These are phyloP conservation scores for Nicotiana obtusifolia DNA, from an alignment of 257 asterid species.

Conservation along the genomic window DNA sequence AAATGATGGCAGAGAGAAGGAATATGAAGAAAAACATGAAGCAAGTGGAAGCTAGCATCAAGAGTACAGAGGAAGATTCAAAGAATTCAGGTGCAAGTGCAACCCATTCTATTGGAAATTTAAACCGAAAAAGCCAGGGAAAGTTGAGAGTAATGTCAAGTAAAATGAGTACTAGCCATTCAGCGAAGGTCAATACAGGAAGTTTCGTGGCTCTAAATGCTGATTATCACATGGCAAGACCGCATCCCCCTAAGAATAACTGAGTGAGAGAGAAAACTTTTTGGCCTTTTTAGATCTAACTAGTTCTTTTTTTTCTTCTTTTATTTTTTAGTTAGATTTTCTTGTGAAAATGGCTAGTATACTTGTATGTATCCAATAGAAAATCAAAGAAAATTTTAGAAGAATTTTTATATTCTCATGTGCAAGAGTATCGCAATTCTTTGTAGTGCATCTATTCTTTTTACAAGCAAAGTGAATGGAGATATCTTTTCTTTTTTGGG, in stretches of 20 bases:
- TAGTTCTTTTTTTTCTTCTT: background rate
- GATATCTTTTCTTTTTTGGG: background rate
- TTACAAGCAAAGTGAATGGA: background rate
- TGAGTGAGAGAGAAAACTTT: conserved; percentile 10
- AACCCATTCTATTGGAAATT: conserved; percentile 16
- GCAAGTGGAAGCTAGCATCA: background rate
- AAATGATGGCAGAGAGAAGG: conserved; percentile 17
- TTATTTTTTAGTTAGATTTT: background rate
- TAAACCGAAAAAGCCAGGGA: conserved; percentile 1
- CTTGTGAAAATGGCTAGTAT: conserved; percentile 9
- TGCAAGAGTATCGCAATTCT: conserved; percentile 4
- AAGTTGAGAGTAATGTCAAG: conserved; percentile 16
- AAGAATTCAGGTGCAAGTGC: conserved; percentile 12
- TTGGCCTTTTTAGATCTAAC: background rate
- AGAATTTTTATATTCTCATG: conserved; percentile 4
- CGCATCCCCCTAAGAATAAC: conserved; percentile 70
- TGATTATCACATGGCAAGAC: conserved; percentile 53
- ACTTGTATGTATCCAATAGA: conserved; percentile 33
- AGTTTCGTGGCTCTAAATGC: conserved; percentile 42
- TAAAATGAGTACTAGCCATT: conserved; percentile 11
- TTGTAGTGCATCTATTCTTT: conserved; percentile 7
- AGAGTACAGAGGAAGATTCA: background rate
- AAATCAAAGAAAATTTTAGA: background rate
- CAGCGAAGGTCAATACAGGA: conserved; percentile 21
- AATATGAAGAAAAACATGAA: background rate